A percentile compares a stretch with the other conserved stretches of the same genome.
phyloP scores from a whole-genome alignment of 2,329 filamentous ascomycete species.

The Esteya vermicola region DNA sequence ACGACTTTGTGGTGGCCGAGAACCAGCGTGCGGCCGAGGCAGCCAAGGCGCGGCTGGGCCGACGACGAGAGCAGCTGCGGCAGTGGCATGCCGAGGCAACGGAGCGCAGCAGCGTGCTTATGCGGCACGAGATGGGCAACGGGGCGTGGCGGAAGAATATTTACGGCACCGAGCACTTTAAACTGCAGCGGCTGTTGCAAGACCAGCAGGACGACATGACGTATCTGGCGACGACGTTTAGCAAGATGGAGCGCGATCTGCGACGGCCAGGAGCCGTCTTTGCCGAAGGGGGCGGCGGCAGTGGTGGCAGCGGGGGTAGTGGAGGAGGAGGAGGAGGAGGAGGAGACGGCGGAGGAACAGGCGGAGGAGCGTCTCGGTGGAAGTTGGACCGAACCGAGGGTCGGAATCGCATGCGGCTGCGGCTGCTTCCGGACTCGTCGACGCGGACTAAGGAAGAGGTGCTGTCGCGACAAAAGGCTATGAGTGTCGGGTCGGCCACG shows the following conservation, averaged over 20 bases:
- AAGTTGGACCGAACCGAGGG: constrained; percentile 92
- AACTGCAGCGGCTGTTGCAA: constrained; percentile 76
- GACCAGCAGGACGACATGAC: constrained; percentile 84
- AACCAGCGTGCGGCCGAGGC: constrained; percentile 70
- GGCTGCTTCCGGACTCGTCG: constrained; percentile 64
- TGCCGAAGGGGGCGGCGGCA: constrained; percentile 46
- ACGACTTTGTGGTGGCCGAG: constrained; percentile 70
- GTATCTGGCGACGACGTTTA: constrained; percentile 63
- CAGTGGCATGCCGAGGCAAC: constrained; percentile 62
- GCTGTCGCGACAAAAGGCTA: constrained; percentile 52
- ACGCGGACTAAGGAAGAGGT: constrained; percentile 54
- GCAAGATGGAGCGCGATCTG: constrained; percentile 65
- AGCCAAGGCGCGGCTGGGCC: constrained; percentile 53
- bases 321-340: no score
- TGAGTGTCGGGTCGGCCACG: constrained; percentile 1
- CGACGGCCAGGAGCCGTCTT: constrained; percentile 71
- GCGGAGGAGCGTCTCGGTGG: constrained; percentile 49
- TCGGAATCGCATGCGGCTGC: constrained; percentile 83
- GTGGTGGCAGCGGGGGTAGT: constrained; percentile 25
- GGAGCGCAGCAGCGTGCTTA: constrained; percentile 54
- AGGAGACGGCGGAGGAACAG: no score
- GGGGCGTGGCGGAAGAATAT: constrained; percentile 93
- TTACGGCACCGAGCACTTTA: constrained; percentile 79
- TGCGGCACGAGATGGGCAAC: constrained; percentile 76
- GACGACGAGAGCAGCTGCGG: constrained; percentile 69